These are phyloP conservation scores for Bauhinia variegata DNA, from an alignment of 306 rosid species.

Conservation along the genomic window DNA sequence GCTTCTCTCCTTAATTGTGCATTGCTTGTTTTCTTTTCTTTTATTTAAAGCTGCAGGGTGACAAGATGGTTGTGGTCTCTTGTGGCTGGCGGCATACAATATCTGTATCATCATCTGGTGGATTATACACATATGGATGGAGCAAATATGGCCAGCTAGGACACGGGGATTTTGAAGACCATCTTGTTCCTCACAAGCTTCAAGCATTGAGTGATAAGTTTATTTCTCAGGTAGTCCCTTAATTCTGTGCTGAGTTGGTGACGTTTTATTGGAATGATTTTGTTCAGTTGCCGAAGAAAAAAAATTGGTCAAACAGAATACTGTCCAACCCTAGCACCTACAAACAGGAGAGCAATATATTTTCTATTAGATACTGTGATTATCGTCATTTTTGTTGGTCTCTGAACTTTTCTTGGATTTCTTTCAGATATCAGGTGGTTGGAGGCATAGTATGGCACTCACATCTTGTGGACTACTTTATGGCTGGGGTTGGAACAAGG, in stretches of 20 bases:
- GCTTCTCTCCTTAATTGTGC: neutral
- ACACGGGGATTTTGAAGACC: slow-evolving; percentile 89
- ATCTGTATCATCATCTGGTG: slow-evolving; percentile 78
- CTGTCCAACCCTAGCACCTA: slow-evolving; percentile 14
- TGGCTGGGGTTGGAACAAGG: slow-evolving; percentile 99
- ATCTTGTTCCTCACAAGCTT: slow-evolving; percentile 85
- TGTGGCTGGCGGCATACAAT: slow-evolving; percentile 99
- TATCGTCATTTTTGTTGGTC: slow-evolving; percentile 21
- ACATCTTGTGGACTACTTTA: slow-evolving; percentile 76
- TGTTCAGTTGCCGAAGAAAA: too few species aligned
- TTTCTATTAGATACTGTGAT: slow-evolving; percentile 24
- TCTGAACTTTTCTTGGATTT: slow-evolving; percentile 38
- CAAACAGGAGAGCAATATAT: slow-evolving; percentile 4
- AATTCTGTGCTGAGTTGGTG: slow-evolving; percentile 31
- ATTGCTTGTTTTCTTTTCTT: too few species aligned
- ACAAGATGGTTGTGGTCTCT: slow-evolving; percentile 88
- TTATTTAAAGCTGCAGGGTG: slow-evolving; percentile 58
- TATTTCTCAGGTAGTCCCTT: slow-evolving; percentile 64
- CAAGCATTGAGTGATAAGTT: slow-evolving; percentile 57
- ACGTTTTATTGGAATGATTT: slow-evolving; percentile 19
- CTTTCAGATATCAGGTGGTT: slow-evolving; percentile 90
- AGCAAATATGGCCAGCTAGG: slow-evolving; percentile 98
- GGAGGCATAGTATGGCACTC: slow-evolving; percentile 98
- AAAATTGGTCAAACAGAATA: too few species aligned
- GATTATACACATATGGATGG: slow-evolving; percentile 90